Evolutionary conservation across 2,329 filamentous ascomycete species (phyloP), one percentile per base, ranked within the genome.

Genomic region (Fusarium sp.): DNA sequence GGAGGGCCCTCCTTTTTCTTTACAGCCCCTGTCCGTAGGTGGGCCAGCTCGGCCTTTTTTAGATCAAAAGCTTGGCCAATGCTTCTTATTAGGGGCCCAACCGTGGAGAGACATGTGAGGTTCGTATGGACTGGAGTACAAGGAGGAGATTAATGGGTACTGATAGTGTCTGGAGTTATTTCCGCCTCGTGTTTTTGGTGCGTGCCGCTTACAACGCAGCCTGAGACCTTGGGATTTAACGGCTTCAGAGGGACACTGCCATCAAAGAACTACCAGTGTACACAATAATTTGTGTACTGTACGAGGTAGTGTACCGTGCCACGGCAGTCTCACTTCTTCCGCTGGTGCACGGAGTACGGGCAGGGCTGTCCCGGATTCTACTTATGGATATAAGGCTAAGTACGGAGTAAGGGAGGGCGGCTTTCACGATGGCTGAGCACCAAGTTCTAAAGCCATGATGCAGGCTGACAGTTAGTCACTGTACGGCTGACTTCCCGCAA

Each of bases 51-150:
- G 57, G 62, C 64, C 57, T 59, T 51, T 69, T 73, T 72, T 62
- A 69, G 65, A 68, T 52, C 65, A 65, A 73, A 31, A 70, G 66
- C 70, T 72, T 73, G 65, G 70, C 62, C 65, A 67, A 62, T 70
- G 68, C 65, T 62, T 58, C 42, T 38, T 45, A 47, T 49, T 53
- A 69, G 68, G 68, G 70, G 55, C 54, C 51, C 39, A 57, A 56
- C 54, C 68, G 46, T 53, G 49, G 49, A 60, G 45, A 55, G 22
- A 49, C 28, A 46, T 65, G 53, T 45, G 54, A 65, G 49, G 42
- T 65, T 65, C 62, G 62, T 65, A 40, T 60, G 26, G 24, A 38
- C 26, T 11, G 28, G 15, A 28, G 21, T 14, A 36, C 21, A 22
- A 53, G 21, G 39, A 62, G 36, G 59, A 62, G 40, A 55, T 43